Evolutionary conservation across 1,284 basidiomycete species (phyloP).

Genomic region (Rhodotorula mucilaginosa): DNA sequence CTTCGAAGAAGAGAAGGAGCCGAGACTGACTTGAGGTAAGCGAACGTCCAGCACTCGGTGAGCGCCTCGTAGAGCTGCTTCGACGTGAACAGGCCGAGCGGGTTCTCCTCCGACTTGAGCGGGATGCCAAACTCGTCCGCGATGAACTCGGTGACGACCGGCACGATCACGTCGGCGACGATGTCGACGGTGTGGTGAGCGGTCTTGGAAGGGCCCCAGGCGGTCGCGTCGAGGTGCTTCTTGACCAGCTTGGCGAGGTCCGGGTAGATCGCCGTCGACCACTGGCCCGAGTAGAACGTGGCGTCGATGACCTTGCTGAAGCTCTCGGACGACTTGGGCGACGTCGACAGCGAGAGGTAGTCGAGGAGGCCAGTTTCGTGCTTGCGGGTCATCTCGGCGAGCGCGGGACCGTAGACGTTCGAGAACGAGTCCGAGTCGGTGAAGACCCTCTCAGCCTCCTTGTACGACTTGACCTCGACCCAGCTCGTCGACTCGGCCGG

Average conservation of each 20-base stretch:
- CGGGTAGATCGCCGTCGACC: constrained; percentile 22
- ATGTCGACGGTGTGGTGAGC: constrained; percentile 61
- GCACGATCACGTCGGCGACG: constrained; percentile 57
- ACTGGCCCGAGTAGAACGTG: constrained; percentile 21
- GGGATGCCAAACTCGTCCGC: constrained; percentile 52
- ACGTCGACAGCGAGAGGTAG: constrained; percentile 14
- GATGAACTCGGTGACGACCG: constrained; percentile 51
- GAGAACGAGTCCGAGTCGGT: constrained; percentile 11
- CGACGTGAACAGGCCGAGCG: constrained; percentile 61
- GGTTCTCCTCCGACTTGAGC: constrained; percentile 61
- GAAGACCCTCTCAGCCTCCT: constrained; percentile 16
- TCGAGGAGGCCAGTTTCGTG: constrained; percentile 14
- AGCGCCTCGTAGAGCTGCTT: constrained; percentile 63
- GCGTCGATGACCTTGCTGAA: constrained; percentile 12
- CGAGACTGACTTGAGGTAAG: constrained; percentile 30
- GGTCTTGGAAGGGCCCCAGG: constrained; percentile 59
- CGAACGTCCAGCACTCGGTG: constrained; percentile 37
- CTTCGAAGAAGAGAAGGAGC: constrained; percentile 55
- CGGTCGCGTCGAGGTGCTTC: constrained; percentile 57
- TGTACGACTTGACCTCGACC: constrained; percentile 7
- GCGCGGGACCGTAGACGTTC: constrained; percentile 24
- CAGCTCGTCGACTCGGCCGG: constrained; percentile 13
- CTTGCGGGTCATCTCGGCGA: constrained; percentile 15
- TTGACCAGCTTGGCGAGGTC: constrained; percentile 8
- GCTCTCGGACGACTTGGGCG: constrained; percentile 11